Evolutionary conservation across 805 yeast genomes (phyloP), one percentile per base, ranked within the genome.

Genomic region (Saccharomyces paradoxus): DNA sequence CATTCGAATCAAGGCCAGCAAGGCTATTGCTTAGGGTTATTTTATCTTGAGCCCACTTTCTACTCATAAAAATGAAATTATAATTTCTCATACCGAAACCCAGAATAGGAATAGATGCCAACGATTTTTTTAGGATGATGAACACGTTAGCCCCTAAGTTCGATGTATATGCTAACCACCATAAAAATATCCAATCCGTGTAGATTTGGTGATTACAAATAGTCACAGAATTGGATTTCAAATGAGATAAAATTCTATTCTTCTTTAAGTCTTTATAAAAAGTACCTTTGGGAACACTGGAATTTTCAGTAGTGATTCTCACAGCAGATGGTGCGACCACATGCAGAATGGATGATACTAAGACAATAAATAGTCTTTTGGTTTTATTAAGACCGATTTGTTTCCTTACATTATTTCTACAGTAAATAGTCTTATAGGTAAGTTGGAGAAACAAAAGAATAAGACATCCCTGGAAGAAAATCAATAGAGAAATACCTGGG

Each of bases 141-240:
- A 78, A 82, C 9, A 91, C 75, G 50, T 80, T 76, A 41, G 86
- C 86, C 8, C 84, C 81, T 48, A 84, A 69, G n/a, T 77, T 69
- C 12, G 89, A 80, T 5, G 90, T 78, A 67, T 88, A 86, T 0
- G 87, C 75, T 22, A 87, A 56, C 81, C 88, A 92, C 99, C 99
- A 92, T 53, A 89, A 61, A 62, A 81, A 90, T 10, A 87, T 77
- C 99, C 99, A 92, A 68, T 92, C 99, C 3, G 92, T 83, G 68
- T 92, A 92, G 26, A 92, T 85, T 71, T 91, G 97, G 70, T 92
- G 98, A 66, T 92, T 92, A n/a, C 94, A 81, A 37, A 91, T 84
- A 49, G 86, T 67, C 1, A 92, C 77, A 0, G 87, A 77, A 44
- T 82, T 77, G 22, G 79, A 80, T 7, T 74, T 68, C 48, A 84